These are phyloP conservation scores for Trichomonas gallinae DNA, from an alignment of 208 protist species.

Conservation along the genomic window DNA sequence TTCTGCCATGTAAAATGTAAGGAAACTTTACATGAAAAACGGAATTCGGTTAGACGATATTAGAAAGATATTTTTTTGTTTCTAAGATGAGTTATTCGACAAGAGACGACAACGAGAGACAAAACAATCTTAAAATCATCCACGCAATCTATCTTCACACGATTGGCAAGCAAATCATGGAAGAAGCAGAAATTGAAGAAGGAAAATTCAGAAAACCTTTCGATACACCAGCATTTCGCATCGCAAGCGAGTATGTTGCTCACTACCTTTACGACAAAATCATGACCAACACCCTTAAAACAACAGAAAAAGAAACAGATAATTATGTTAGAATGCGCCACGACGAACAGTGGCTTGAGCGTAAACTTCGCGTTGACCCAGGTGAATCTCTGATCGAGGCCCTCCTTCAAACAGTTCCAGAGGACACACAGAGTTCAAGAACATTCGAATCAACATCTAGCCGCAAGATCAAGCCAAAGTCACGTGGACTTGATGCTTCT, in stretches of 20 bases:
- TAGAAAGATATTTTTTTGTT: not conserved
- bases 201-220: not conserved
- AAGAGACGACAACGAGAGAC: not conserved
- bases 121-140: not conserved
- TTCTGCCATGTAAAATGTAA: too few species aligned
- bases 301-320: not conserved
- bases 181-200: not conserved
- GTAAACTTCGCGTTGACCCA: not conserved
- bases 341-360: not conserved
- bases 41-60: not conserved
- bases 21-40: too few species aligned
- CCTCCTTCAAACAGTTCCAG: not conserved
- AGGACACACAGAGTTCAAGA: not conserved
- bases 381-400: not conserved
- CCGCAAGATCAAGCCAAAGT: not conserved
- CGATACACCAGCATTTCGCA: not conserved
- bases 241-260: not conserved
- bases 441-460: not conserved
- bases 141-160: not conserved
- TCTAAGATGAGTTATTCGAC: not conserved
- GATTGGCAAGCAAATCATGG: not conserved
- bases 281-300: not conserved
- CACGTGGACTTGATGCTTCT: not conserved
- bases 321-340: not conserved
- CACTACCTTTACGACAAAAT: not conserved